Evolutionary conservation across 2,329 filamentous ascomycete genomes (phyloP).

Genomic region (Penicillium sp.): DNA sequence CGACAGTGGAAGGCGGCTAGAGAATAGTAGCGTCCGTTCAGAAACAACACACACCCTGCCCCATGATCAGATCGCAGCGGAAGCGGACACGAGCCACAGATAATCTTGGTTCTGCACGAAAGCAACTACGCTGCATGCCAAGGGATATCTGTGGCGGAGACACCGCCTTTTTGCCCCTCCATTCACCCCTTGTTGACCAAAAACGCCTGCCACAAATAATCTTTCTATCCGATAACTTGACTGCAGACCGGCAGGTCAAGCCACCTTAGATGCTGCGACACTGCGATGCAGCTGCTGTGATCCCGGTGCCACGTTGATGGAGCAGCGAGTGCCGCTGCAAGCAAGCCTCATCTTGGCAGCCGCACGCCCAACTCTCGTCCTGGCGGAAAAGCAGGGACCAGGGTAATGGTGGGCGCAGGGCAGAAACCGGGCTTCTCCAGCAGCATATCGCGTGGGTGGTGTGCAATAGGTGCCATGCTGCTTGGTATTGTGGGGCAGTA

Average conservation of each 20-base stretch:
- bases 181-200: conserved; percentile 1
- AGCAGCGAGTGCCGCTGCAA: conserved; percentile 9
- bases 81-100: conserved; percentile 18
- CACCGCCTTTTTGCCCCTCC: conserved; percentile 25
- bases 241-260: conserved; percentile 14
- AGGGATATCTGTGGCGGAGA: conserved; percentile 21
- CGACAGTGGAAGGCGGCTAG: background rate
- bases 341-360: conserved; percentile 15
- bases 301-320: conserved; percentile 20
- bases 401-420: conserved; percentile 5
- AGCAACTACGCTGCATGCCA: conserved; percentile 18
- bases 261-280: background rate
- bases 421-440: conserved; percentile 4
- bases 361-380: conserved; percentile 10
- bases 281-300: conserved; percentile 17
- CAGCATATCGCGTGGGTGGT: background rate
- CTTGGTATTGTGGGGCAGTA: conserved; percentile 9
- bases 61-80: conserved; percentile 9
- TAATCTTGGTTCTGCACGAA: conserved; percentile 19
- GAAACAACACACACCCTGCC: conserved; percentile 1
- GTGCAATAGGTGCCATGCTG: conserved; percentile 1
- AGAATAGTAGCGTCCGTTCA: background rate
- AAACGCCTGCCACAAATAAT: conserved; percentile 4
- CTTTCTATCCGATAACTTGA: background rate
- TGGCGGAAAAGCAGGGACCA: conserved; percentile 9